These are phyloP conservation scores for Hypholoma sublateritium DNA, from an alignment of 768 basidiomycete species.

Conservation along the genomic window DNA sequence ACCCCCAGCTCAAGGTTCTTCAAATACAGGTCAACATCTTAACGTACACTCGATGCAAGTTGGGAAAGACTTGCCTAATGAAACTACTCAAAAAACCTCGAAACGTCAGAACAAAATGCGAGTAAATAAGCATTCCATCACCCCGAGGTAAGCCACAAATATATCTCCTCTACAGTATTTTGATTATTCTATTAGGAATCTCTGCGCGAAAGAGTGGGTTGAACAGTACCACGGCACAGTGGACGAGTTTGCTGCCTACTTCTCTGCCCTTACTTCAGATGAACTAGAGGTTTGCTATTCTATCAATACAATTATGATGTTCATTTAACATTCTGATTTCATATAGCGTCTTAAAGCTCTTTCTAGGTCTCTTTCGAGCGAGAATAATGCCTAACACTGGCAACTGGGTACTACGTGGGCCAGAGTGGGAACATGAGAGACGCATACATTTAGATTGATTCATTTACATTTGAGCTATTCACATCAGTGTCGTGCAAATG, in stretches of 20 bases:
- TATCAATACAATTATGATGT: conserved; percentile 1
- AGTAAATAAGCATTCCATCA: conserved; percentile 10
- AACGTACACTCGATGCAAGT: neutral
- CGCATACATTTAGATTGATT: conserved; percentile 13
- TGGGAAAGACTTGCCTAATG: conserved; percentile 7
- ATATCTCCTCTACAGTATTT: conserved; percentile 4
- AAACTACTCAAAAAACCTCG: conserved; percentile 9
- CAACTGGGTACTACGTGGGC: conserved; percentile 1
- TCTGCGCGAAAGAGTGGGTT: conserved; percentile 11
- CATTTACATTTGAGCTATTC: neutral
- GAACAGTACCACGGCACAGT: conserved; percentile 10
- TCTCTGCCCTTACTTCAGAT: conserved; percentile 6
- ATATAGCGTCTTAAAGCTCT: conserved; percentile 10
- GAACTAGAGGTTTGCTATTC: conserved; percentile 14
- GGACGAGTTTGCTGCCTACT: conserved; percentile 11
- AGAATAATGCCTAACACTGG: conserved; percentile 3
- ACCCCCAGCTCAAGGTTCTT: conserved; percentile 8
- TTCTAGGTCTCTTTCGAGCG: conserved; percentile 3
- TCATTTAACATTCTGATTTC: conserved; percentile 2
- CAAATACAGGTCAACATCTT: conserved; percentile 5
- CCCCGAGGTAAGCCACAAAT: conserved; percentile 7
- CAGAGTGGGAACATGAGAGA: conserved; percentile 3
- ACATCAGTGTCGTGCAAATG: conserved; percentile 2
- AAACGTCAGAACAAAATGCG: conserved; percentile 10
- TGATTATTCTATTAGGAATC: conserved; percentile 6